Evolutionary conservation across 768 basidiomycete genomes (phyloP).

Genomic region (Lentinus tigrinus): DNA sequence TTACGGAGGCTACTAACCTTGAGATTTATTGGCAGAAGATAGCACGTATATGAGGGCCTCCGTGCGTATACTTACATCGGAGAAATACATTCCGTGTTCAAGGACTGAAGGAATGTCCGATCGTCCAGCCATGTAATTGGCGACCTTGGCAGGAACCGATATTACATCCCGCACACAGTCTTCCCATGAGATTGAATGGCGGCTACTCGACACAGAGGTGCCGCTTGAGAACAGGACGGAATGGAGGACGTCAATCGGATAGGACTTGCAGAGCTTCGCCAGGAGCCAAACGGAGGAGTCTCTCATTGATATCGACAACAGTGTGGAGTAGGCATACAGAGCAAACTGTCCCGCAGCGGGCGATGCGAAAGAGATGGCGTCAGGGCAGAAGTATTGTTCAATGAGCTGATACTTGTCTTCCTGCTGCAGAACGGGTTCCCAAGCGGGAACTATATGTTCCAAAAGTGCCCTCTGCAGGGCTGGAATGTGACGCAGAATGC

Average conservation of each 20-base stretch:
- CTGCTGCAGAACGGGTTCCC: conserved; percentile 58
- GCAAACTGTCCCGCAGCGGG: conserved; percentile 52
- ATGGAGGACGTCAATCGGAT: conserved; percentile 70
- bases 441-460: conserved; percentile 64
- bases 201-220: conserved; percentile 13
- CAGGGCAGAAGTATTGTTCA: conserved; percentile 76
- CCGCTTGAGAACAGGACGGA: conserved; percentile 41
- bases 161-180: conserved; percentile 67
- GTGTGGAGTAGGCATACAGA: conserved; percentile 60
- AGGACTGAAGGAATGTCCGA: conserved; percentile 45
- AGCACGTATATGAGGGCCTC: conserved; percentile 52
- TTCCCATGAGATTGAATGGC: conserved; percentile 60
- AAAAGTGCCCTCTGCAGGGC: conserved; percentile 66
- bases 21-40: conserved; percentile 31
- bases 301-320: conserved; percentile 51
- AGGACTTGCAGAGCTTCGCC: conserved; percentile 52
- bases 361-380: conserved; percentile 51
- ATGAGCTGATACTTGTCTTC: conserved; percentile 44
- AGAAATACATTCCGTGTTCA: conserved; percentile 57
- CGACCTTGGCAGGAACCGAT: conserved; percentile 72
- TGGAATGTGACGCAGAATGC: conserved; percentile 41
- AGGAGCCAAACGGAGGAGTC: conserved; percentile 54
- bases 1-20: conserved; percentile 38
- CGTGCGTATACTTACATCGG: conserved; percentile 48
- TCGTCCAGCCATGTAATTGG: conserved; percentile 60